Base-by-base conservation (phyloP, 768 basidiomycete species). In the Cantharellus cinnabarinus region DNA sequence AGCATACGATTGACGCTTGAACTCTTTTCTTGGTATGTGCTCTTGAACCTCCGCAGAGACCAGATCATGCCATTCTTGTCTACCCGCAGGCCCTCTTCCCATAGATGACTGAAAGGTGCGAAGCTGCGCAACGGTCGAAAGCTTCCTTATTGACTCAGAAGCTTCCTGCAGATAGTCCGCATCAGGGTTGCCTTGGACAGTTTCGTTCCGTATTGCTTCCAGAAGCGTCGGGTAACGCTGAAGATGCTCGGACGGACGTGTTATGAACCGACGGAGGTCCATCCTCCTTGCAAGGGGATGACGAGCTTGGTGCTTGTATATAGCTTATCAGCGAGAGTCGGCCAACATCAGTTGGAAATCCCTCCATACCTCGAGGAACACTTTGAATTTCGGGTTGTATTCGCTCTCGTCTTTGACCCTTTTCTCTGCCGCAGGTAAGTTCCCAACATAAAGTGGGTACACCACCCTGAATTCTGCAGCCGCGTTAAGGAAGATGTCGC, bases 41-140 rank as follows among this genome's bases (percentile, higher is more conserved):
- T 77, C 75, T 55, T 80, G 73, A 5, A 80, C 66, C 44, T 89
- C 87, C 50, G 77, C 71, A 0, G 83, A 70, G 3, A 93, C 86
- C 15, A 95, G 70, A 67, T 93, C 86, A 66, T 88, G 80, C 91
- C 91, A 97, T 63, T 91, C 86, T 75, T 85, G 81, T 67, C 88
- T 89, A 2, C 76, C 79, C 2, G 83, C 79, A 2, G 78, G 74
- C 3, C 89, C 90, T 65, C 80, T 79, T 10, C 87, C 80, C 83
- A 89, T 90, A 0, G 87, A 84, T 48, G 80, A 76, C 68, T 97
- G 91, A 79, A 93, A 97, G 3, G 89, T 87, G 63, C 83, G 77
- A 54, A 95, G 70, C 67, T 89, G 86, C 0, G 87, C 83, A 3
- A 89, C 77, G 3, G 78, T 77, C 62, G 89, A 86, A 59, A 97